These are phyloP conservation scores for Fusarium virguliforme DNA, from an alignment of 2,329 filamentous ascomycete genomes.

Conservation along the genomic window DNA sequence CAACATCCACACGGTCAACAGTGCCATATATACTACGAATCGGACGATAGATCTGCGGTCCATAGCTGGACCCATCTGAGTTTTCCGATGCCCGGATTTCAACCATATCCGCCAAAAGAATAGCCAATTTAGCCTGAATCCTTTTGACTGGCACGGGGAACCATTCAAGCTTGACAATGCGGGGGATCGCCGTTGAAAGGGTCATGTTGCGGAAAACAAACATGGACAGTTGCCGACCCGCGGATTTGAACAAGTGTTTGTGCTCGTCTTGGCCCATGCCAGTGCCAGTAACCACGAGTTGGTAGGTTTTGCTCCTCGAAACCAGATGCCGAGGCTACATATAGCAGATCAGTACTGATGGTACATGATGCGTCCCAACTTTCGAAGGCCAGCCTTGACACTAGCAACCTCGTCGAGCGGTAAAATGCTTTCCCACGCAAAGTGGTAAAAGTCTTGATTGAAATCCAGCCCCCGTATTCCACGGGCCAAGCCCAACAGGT, in stretches of 20 bases:
- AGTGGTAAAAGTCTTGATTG: background rate
- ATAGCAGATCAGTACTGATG: no score
- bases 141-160: background rate
- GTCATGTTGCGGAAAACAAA: background rate
- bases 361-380: background rate
- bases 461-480: background rate
- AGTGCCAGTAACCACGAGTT: no score
- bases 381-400: conserved; percentile 9
- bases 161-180: background rate
- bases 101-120: background rate
- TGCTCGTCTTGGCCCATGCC: background rate
- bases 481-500: background rate
- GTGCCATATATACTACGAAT: background rate
- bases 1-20: background rate
- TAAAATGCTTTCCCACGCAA: conserved; percentile 17
- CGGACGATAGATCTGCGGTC: background rate
- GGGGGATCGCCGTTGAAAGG: conserved; percentile 17
- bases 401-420: conserved; percentile 16
- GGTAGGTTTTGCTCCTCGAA: no score
- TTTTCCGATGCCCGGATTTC: conserved; percentile 7
- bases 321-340: no score
- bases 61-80: no score
- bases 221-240: background rate
- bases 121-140: conserved; percentile 23
- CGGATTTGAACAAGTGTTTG: background rate